Evolutionary conservation across 163 green algal species (phyloP).

Genomic region (Scenedesmus sp.): DNA sequence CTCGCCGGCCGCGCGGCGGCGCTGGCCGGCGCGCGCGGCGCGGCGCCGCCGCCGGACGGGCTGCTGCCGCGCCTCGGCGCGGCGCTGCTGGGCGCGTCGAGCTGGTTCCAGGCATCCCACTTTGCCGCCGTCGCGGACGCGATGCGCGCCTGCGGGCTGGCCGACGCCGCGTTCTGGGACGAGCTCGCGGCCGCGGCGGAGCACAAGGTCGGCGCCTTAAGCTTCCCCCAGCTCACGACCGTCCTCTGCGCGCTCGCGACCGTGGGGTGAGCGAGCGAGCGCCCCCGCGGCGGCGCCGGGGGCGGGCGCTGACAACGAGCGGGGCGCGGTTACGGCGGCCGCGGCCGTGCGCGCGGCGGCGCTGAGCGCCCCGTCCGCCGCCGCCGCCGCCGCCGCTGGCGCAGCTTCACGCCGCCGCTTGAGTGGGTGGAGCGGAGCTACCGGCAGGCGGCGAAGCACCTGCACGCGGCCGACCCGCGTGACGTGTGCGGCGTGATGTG

Average conservation of each 20-base stretch:
- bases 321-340: no score
- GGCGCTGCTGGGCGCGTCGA: neutral
- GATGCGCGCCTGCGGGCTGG: neutral
- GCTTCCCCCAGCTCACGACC: slow-evolving; percentile 32
- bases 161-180: slow-evolving; percentile 11
- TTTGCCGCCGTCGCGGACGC: slow-evolving; percentile 30
- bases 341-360: neutral
- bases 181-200: slow-evolving; percentile 5
- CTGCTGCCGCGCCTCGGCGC: slow-evolving; percentile 1
- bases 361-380: neutral
- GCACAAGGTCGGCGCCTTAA: slow-evolving; percentile 33
- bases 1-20: slow-evolving; percentile 3
- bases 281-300: no score
- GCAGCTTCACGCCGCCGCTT: slow-evolving; percentile 22
- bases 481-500: slow-evolving; percentile 28
- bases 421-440: slow-evolving; percentile 41
- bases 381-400: neutral
- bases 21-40: neutral
- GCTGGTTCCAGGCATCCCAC: slow-evolving; percentile 45
- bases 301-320: no score
- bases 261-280: slow-evolving; percentile 33
- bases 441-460: slow-evolving; percentile 42
- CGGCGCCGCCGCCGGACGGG: neutral
- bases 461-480: slow-evolving; percentile 12
- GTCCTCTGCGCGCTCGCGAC: slow-evolving; percentile 8